Evolutionary conservation across 2,329 filamentous ascomycete species (phyloP).

Genomic region (Arthrobotrys sphaeroides): DNA sequence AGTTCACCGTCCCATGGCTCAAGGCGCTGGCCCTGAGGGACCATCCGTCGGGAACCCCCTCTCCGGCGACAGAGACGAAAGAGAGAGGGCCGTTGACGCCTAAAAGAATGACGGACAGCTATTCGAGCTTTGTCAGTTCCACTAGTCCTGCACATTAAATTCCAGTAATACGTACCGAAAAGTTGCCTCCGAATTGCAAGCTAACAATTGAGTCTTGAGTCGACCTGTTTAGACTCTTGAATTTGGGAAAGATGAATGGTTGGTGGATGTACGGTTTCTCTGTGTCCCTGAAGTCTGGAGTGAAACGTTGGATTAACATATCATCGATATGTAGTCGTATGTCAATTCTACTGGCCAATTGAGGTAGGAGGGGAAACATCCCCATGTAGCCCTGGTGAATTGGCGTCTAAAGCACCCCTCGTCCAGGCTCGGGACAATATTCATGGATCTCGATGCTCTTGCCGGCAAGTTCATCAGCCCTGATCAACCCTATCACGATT

Average conservation of each 20-base stretch:
- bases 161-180: not conserved
- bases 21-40: slow-evolving; percentile 42
- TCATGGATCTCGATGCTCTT: slow-evolving; percentile 83
- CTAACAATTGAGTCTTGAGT: slow-evolving; percentile 18
- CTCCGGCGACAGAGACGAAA: not conserved
- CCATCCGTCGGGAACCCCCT: not conserved
- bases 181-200: slow-evolving; percentile 44
- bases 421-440: slow-evolving; percentile 73
- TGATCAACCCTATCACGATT: not conserved
- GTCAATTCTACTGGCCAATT: slow-evolving; percentile 80
- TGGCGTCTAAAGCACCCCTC: slow-evolving; percentile 16
- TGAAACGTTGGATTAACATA: not conserved
- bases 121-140: slow-evolving; percentile 70
- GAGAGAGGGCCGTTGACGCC: slow-evolving; percentile 69
- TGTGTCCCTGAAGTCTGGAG: not conserved
- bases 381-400: slow-evolving; percentile 20
- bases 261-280: slow-evolving; percentile 69
- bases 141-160: not conserved
- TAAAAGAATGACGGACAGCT: slow-evolving; percentile 76
- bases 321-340: slow-evolving; percentile 64
- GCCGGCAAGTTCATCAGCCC: slow-evolving; percentile 63
- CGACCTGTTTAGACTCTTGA: slow-evolving; percentile 69
- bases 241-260: slow-evolving; percentile 77
- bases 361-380: slow-evolving; percentile 62
- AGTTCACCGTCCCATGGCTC: slow-evolving; percentile 46